Evolutionary conservation across 345 rosid genomes (phyloP), one percentile per base, ranked within the genome.

Genomic region (Euphorbia peplus): DNA sequence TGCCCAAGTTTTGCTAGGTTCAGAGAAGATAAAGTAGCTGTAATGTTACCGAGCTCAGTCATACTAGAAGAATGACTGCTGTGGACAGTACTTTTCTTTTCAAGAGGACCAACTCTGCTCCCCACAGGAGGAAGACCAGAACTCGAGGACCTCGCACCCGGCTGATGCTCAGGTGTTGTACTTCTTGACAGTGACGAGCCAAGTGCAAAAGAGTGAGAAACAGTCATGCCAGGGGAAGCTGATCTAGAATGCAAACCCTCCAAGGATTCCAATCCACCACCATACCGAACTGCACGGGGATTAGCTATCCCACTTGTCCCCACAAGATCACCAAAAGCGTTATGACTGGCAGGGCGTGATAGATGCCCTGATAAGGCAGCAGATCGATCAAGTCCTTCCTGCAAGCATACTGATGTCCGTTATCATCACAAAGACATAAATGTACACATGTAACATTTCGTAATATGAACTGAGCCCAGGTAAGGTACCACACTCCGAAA

Each of bases 341-440:
- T 88, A 73, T 83, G 82, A 74, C 93, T 90, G 52, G 90, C 76
- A 63, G 97, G 89, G 53, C 84, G 84, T 21, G 93, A 82, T 25
- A 80, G 74, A 60, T 80, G 83, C 66, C 85, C 90, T 26, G 86
- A 74, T 60, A 87, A 70, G 48, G 83, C 73, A 72, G 87, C 68
- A 65, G 85, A 80, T 30, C 77, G 83, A 72, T 88, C 96, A 72
- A 81, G 73, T 62, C 97, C 96, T 72, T 83, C 97, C 96, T 95
- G 78, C 63, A 82, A 77, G 58, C 77, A 55, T 57, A 74, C 30
- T 56, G 54, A 46, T 42, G 9, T 70, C 64, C 76, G 59, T 57
- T 64, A 68, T 9, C 19, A 30, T 15, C 47, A 1, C 3, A 4
- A 50, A 71, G 47, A 64, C 19, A 30, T 28, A 26, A 52, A 14